Conservation (phyloP, 2,329 filamentous ascomycete genomes). For the Aspergillus neotritici region DNA sequence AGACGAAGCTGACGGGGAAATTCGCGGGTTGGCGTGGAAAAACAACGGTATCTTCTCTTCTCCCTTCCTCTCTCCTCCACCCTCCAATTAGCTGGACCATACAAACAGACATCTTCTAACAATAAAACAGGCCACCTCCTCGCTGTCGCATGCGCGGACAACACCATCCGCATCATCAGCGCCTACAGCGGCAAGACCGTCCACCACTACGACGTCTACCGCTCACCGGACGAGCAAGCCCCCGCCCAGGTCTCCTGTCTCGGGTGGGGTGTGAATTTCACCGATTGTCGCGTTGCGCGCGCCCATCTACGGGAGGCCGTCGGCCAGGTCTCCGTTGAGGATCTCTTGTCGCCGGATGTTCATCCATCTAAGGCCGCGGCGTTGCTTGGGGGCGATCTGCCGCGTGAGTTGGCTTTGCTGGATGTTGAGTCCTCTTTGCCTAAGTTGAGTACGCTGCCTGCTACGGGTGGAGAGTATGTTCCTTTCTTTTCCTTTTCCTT, state of each 20-base stretch:
- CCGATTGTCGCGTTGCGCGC: constrained; percentile 44
- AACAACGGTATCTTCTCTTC: constrained; percentile 52
- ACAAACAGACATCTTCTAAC: neutral
- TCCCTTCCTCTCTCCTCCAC: constrained; percentile 2
- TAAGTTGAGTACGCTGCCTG: constrained; percentile 67
- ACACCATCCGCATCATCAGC: constrained; percentile 68
- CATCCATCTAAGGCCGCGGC: constrained; percentile 33
- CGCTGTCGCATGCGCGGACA: constrained; percentile 79
- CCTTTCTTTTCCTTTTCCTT: neutral
- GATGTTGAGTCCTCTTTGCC: constrained; percentile 72
- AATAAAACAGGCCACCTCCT: constrained; percentile 55
- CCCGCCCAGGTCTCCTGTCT: constrained; percentile 40
- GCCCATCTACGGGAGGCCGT: constrained; percentile 33
- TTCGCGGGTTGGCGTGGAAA: constrained; percentile 57
- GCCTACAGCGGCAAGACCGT: constrained; percentile 76
- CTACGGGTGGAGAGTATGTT: constrained; percentile 53
- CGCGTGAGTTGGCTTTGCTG: constrained; percentile 64
- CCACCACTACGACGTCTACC: constrained; percentile 55
- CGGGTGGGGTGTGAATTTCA: constrained; percentile 53
- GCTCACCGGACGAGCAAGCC: constrained; percentile 12
- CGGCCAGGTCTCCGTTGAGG: constrained; percentile 36
- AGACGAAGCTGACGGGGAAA: constrained; percentile 38
- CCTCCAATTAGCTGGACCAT: neutral
- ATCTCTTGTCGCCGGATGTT: constrained; percentile 36
- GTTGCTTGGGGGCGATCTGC: constrained; percentile 53